Conservation (phyloP, 768 basidiomycete genomes). For the Solioccasus polychromus region DNA sequence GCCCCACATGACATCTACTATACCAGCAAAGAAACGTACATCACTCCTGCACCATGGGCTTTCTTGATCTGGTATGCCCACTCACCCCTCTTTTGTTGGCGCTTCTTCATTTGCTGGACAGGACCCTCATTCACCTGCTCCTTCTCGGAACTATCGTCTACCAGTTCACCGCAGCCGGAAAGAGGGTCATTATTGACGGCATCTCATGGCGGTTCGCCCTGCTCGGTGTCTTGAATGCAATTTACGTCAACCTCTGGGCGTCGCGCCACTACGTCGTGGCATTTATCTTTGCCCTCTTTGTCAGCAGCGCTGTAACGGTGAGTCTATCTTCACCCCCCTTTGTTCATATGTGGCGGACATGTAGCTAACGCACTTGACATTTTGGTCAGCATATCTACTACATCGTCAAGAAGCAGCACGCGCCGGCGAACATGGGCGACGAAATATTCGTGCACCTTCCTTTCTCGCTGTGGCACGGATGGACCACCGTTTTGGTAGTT, state of each 20-base stretch:
- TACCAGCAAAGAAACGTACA: constrained; percentile 79
- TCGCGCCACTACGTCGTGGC: constrained; percentile 72
- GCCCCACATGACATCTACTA: constrained; percentile 70
- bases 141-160: constrained; percentile 89
- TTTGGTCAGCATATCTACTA: constrained; percentile 81
- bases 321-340: constrained; percentile 8
- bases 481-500: constrained; percentile 82
- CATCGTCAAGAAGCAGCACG: constrained; percentile 83
- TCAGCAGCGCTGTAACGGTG: constrained; percentile 67
- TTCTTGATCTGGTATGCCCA: constrained; percentile 79
- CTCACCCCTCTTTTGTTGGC: not conserved
- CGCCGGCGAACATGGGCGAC: constrained; percentile 60
- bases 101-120: constrained; percentile 28
- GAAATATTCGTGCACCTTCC: constrained; percentile 94
- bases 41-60: constrained; percentile 93
- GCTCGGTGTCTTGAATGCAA: constrained; percentile 79
- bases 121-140: constrained; percentile 87
- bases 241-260: constrained; percentile 90
- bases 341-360: not conserved
- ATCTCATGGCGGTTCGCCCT: constrained; percentile 91
- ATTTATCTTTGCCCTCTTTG: constrained; percentile 85
- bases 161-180: constrained; percentile 79
- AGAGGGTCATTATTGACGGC: constrained; percentile 78
- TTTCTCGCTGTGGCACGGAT: constrained; percentile 94
- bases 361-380: constrained; percentile 14